Evolutionary conservation across 192 early-diverging fungal species (phyloP).

Genomic region (Gamsiella multidivaricata): DNA sequence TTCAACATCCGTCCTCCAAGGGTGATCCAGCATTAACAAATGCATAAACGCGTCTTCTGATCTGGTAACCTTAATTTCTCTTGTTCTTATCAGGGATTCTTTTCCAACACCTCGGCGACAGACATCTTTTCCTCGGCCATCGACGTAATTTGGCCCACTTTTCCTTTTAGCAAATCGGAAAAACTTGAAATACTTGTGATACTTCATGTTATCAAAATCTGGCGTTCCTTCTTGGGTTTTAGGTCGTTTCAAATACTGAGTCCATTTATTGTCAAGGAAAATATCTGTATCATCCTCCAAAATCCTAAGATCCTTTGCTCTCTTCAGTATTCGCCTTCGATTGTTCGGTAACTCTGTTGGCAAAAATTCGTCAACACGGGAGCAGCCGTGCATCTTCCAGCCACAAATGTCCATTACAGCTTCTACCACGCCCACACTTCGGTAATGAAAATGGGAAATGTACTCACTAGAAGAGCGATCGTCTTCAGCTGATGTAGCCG

Average conservation of each 20-base stretch:
- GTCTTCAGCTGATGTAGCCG: slow-evolving; percentile 3
- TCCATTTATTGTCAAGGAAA: slow-evolving; percentile 16
- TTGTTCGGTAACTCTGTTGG: slow-evolving; percentile 12
- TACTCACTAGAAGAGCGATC: slow-evolving; percentile 8
- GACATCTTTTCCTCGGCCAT: background rate
- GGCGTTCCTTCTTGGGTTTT: background rate
- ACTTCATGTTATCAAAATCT: slow-evolving; percentile 21
- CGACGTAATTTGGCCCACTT: background rate
- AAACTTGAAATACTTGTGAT: slow-evolving; percentile 9
- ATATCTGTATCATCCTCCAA: slow-evolving; percentile 6
- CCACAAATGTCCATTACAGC: slow-evolving; percentile 35
- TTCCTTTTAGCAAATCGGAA: slow-evolving; percentile 14
- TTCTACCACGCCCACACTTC: slow-evolving; percentile 36
- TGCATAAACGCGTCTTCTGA: slow-evolving; percentile 29
- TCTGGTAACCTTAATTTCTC: slow-evolving; percentile 1
- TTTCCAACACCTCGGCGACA: background rate
- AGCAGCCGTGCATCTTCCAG: slow-evolving; percentile 33
- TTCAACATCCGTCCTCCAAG: slow-evolving; percentile 10
- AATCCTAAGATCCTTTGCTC: background rate
- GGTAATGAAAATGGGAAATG: slow-evolving; percentile 25
- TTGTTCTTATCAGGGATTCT: slow-evolving; percentile 8
- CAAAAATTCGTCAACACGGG: slow-evolving; percentile 2
- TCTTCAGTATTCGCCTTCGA: slow-evolving; percentile 5
- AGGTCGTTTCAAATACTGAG: slow-evolving; percentile 13
- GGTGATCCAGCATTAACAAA: slow-evolving; percentile 17